Base-by-base conservation (phyloP, 2,329 filamentous ascomycete species). In the Clathrospora elynae region DNA sequence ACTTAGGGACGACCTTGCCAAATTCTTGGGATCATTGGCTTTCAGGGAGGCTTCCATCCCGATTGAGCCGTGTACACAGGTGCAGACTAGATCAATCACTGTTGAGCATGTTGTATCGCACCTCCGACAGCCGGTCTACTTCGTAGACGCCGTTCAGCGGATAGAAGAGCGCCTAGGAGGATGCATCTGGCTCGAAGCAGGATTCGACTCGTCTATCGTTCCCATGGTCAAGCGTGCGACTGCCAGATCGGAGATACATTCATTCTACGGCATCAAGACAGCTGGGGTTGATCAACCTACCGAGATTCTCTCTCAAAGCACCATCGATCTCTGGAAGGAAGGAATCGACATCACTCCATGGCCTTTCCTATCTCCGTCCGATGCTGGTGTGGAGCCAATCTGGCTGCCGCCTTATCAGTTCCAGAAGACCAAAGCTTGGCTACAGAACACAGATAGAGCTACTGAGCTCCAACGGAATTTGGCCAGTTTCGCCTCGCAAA, bases 51-150 rank as follows among this genome's bases (percentile, higher is more conserved):
- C 43, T n/a, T 30, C 12, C 7, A 51, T 40, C 13, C 44, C 39
- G 2, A 40, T 42, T 18, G 40, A 51, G 18, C 14, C 43, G 8
- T 46, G 42, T 25, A 41, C 42, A 31, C 16, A 41, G 12, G 10
- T 12, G 11, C 19, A 20, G 8, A 28, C 14, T 5, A n/a, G 6
- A 5, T 22, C 11, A 6, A 40, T 35, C 20, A 35, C 25, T 24
- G 42, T 19, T 25, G 35, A 20, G 10, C 35, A 35, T 16, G 13
- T 30, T 6, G 33, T 68, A 0, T 37, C 66, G 0, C 76, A 79
- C 35, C 70, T 74, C 55, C 51, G 75, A 1, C 26, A 70, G 0
- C 73, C 76, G 0, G 77, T 79, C 0, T 76, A 64, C 50, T 77
- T 77, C 49, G 24, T 64, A 14, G 62, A 76, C 6, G 78, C 73